phyloP scores from a whole-genome alignment of 2,329 filamentous ascomycete genomes.

The Trichocomaceae sp. region DNA sequence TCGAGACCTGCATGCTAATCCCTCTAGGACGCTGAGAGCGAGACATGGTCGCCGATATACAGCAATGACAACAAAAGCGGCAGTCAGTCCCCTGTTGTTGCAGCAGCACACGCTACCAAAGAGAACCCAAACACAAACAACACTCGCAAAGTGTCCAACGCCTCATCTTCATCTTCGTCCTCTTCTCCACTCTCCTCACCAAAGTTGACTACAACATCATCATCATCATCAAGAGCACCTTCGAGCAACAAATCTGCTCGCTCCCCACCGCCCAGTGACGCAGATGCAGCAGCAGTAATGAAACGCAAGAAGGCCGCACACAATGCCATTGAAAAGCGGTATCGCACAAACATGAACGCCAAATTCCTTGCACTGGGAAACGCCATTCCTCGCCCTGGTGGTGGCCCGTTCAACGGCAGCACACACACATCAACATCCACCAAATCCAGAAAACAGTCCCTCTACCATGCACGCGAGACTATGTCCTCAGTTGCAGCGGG shows the following conservation, averaged over 20 bases:
- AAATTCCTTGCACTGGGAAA: constrained; percentile 36
- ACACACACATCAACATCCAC: constrained; percentile 9
- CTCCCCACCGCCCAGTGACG: constrained; percentile 3
- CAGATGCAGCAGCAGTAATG: constrained; percentile 20
- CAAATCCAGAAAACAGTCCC: constrained; percentile 6
- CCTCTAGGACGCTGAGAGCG: constrained; percentile 9
- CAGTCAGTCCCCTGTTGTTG: constrained; percentile 7
- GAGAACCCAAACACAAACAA: not conserved
- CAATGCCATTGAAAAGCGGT: constrained; percentile 38
- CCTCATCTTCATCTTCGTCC: constrained; percentile 5
- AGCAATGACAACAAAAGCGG: constrained; percentile 7
- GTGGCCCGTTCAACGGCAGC: not conserved
- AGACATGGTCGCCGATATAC: constrained; percentile 11
- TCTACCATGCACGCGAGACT: not conserved
- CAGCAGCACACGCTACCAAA: not conserved
- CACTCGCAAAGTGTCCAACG: constrained; percentile 9
- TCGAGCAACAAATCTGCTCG: constrained; percentile 1
- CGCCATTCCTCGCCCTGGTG: constrained; percentile 20
- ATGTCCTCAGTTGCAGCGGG: not conserved
- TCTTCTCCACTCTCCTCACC: constrained; percentile 6
- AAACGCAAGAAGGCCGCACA: constrained; percentile 33
- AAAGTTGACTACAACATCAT: not conserved
- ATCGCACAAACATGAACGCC: constrained; percentile 39
- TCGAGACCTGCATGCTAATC: not conserved
- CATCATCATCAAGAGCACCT: not conserved